Base-by-base conservation (phyloP, 305 asterid species). In the Ruellia speciosa region DNA sequence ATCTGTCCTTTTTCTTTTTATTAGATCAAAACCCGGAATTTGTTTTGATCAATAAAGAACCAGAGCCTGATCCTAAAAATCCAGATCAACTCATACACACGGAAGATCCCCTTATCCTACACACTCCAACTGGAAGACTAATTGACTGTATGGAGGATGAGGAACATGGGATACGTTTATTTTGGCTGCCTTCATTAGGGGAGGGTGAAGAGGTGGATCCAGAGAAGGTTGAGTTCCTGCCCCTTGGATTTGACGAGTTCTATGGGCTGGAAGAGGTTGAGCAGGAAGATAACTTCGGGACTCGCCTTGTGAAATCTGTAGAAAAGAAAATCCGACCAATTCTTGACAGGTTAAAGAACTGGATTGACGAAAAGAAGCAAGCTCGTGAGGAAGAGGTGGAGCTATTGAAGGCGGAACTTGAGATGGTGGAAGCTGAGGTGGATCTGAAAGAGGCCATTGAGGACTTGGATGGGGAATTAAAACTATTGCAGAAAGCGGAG, bases 41-140 rank as follows among this genome's bases (percentile, higher is more conserved):
- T 60, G 54, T 84, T 46, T 76, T 92, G 57, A 57, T 86, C 55
- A 86, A 86, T 64, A 79, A 84, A 69, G 96, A 88, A 52, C 96
- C 96, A 12, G 84, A 80, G 72, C 89, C 95, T 50, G 96, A 92
- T 77, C 99, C 99, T 6, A 72, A 88, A 63, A 77, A 92, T 66
- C 95, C 96, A 39, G 79, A 94, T 14, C 67, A 79, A 56, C 81
- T 79, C 24, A 58, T 81, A 56, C 71, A 81, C 64, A 75, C 70
- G 7, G 94, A 86, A 69, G 99, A 92, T 61, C 96, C 99, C 14
- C 72, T 79, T 60, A 88, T 92, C 71, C 58, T 92, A 60, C 99
- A 92, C 59, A 82, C 94, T 18, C 97, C 95, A 50, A 88, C 90
- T n/a, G 95, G 99, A 62, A 81, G 90, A 72, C 56, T 88, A 14